phyloP scores from a whole-genome alignment of 495 filamentous ascomycete genomes.

The Hamigera avellanea region DNA sequence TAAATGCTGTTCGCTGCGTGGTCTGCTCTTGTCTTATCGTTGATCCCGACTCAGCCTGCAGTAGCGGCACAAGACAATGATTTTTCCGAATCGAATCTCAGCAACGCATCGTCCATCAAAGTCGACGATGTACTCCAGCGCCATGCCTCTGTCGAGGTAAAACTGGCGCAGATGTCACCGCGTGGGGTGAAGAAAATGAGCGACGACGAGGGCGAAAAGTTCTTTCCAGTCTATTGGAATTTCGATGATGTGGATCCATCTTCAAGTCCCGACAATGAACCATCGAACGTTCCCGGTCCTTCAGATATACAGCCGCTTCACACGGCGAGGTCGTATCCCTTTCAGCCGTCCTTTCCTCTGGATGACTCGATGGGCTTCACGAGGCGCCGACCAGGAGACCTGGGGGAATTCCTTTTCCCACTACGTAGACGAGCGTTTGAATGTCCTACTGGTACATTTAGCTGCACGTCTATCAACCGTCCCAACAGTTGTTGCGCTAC shows the following conservation, averaged over 20 bases:
- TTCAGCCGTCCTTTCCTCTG: constrained; percentile 28
- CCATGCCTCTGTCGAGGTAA: constrained; percentile 13
- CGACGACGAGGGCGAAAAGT: constrained; percentile 74
- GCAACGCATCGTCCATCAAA: neutral
- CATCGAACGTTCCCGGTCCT: no score
- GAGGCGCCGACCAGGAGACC: constrained; percentile 8
- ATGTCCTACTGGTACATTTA: constrained; percentile 59
- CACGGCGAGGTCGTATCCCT: constrained; percentile 16
- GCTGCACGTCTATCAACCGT: constrained; percentile 56
- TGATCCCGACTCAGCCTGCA: no score
- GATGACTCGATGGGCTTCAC: constrained; percentile 12
- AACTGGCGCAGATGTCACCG: constrained; percentile 8
- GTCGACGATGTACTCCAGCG: constrained; percentile 7
- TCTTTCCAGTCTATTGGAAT: constrained; percentile 54
- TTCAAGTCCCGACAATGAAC: no score
- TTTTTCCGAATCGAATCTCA: no score
- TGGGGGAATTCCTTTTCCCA: constrained; percentile 11
- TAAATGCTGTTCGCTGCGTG: no score
- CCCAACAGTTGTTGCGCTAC: constrained; percentile 67
- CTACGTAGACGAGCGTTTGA: constrained; percentile 44
- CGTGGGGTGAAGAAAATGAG: constrained; percentile 64
- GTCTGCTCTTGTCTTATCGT: no score
- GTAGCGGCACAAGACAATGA: no score
- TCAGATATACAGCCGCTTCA: neutral
- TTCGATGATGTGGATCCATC: constrained; percentile 33